Conservation (phyloP, 2,329 filamentous ascomycete species). For the Penicillium sp. region DNA sequence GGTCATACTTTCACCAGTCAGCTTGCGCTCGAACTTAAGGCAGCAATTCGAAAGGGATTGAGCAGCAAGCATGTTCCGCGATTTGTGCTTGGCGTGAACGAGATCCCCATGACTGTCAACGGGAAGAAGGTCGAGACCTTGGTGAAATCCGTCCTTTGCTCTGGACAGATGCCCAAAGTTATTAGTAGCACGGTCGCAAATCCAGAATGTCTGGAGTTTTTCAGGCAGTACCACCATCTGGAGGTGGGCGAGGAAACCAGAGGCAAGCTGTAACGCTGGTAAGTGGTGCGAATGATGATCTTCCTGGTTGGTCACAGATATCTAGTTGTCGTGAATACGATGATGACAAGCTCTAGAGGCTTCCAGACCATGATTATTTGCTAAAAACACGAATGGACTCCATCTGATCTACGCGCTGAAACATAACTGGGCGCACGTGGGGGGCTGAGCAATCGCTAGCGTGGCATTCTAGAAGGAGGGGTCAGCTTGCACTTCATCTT, state of each 20-base stretch:
- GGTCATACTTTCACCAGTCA: slow-evolving; percentile 8
- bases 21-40: slow-evolving; percentile 13
- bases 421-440: slow-evolving; percentile 1
- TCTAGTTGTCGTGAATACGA: too few species aligned
- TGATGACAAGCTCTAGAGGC: background rate
- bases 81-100: slow-evolving; percentile 18
- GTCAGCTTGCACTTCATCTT: background rate
- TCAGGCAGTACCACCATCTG: slow-evolving; percentile 17
- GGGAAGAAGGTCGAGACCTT: slow-evolving; percentile 22
- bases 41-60: slow-evolving; percentile 18
- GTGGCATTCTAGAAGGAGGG: background rate
- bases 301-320: too few species aligned
- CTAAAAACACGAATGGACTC: background rate
- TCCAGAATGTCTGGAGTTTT: slow-evolving; percentile 13
- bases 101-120: slow-evolving; percentile 22
- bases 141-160: slow-evolving; percentile 14
- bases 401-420: background rate
- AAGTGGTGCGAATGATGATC: background rate
- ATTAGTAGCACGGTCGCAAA: slow-evolving; percentile 23
- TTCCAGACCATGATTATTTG: background rate
- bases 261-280: slow-evolving; percentile 11
- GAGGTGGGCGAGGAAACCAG: slow-evolving; percentile 8
- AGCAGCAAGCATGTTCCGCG: slow-evolving; percentile 23
- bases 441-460: slow-evolving; percentile 3
- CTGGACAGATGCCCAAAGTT: slow-evolving; percentile 12